Base-by-base conservation (phyloP, 176 grass and related monocot species). In the Raddia guianensis region DNA sequence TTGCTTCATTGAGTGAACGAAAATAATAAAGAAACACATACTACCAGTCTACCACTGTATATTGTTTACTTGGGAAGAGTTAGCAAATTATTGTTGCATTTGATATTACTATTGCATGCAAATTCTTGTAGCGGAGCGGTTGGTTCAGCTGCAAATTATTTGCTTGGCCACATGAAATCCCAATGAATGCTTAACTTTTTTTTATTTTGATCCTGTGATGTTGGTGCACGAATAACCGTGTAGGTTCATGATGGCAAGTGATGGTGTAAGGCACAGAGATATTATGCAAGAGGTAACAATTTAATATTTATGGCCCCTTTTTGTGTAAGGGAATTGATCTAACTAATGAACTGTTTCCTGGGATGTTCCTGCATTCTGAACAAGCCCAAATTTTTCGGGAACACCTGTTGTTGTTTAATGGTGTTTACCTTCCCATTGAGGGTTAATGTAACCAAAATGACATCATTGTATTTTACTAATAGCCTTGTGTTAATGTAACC, bases 231-330 rank as follows among this genome's bases (percentile, higher is more conserved):
- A 75, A 82, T 35, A 73, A 82, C 59, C 62, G 35, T 91, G 68
- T 77, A 98, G 95, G 85, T 98, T 92, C 78, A 94, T 98, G 95
- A 98, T 94, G 92, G 92, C 92, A 19, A 81, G 62, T 87, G 95
- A 98, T 87, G 90, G 95, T 74, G 78, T 98, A 78, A 98, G 94
- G 60, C 86, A 89, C 78, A 91, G 92, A 77, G 87, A 92, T 9
- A 63, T 93, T 76, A 43, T 94, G 9, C 62, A 86, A 12, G 81
- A 94, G 88, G 95, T 98, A 82, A 60, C 70, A 72, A 47, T 61
- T 62, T 62, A 54, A 61, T 63, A 5, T 83, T 6, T 14, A 70
- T 14, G 16, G 18, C 54, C 54, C 54, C 2, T 0, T 20, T 58
- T 58, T 18, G 16, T 19, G 16, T 20, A 8, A 3, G n/a, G n/a